Evolutionary conservation across 345 rosid species (phyloP).

Genomic region (Boechera divaricarpa): DNA sequence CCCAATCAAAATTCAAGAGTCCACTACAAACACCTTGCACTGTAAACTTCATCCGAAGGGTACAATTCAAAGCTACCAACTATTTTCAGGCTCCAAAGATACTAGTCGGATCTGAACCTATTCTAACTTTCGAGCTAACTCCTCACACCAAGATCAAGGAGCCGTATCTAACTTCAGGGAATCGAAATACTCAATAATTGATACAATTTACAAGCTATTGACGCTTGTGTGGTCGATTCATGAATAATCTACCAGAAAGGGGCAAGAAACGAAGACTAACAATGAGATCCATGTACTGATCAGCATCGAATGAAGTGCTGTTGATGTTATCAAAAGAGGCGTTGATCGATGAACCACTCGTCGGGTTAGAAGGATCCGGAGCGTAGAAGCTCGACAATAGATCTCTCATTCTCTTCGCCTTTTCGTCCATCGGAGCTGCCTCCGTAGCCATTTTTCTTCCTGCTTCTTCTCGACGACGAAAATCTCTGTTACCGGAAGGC

Average conservation of each 20-base stretch:
- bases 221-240: background rate
- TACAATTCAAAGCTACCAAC: slow-evolving; percentile 23
- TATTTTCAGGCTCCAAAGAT: slow-evolving; percentile 18
- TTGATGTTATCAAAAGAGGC: slow-evolving; percentile 81
- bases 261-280: slow-evolving; percentile 47
- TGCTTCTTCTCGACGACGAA: slow-evolving; percentile 2
- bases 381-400: slow-evolving; percentile 95
- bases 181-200: slow-evolving; percentile 7
- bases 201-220: slow-evolving; percentile 2
- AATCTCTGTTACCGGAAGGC: slow-evolving; percentile 11
- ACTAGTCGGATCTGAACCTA: slow-evolving; percentile 16
- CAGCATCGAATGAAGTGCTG: slow-evolving; percentile 77
- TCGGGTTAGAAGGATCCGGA: slow-evolving; percentile 78
- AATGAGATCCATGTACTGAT: slow-evolving; percentile 93
- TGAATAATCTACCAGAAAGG: background rate
- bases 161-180: slow-evolving; percentile 10
- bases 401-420: slow-evolving; percentile 99
- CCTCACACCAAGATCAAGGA: background rate
- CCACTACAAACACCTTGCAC: slow-evolving; percentile 15
- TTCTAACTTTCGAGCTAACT: slow-evolving; percentile 4
- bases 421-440: slow-evolving; percentile 84
- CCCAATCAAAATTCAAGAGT: background rate
- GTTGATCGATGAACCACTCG: slow-evolving; percentile 50
- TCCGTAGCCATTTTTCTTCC: slow-evolving; percentile 60
- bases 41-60: background rate